A percentile compares a stretch with the other conserved stretches of the same genome.
phyloP scores from a whole-genome alignment of 371 early-diverging fungal species.

The Circinella minor region DNA sequence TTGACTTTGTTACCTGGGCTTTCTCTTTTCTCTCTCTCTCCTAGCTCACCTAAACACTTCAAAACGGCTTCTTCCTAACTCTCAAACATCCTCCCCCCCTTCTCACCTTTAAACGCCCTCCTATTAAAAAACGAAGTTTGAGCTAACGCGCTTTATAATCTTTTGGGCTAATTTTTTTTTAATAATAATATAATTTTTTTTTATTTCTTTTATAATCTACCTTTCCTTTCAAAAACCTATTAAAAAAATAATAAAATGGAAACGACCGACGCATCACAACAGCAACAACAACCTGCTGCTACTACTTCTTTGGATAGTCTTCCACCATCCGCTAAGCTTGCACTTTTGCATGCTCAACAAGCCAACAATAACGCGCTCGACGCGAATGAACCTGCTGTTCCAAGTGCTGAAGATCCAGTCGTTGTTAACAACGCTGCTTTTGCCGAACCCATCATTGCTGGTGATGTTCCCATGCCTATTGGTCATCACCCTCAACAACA shows the following conservation, averaged over 20 bases:
- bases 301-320: conserved; percentile 37
- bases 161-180: neutral
- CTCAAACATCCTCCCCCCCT: neutral
- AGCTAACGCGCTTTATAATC: neutral
- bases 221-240: neutral
- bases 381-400: conserved; percentile 38
- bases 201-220: neutral
- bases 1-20: neutral
- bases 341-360: conserved; percentile 52
- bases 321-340: conserved; percentile 54
- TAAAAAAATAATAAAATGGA: neutral
- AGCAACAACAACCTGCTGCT: neutral
- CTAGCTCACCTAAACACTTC: neutral
- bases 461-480: conserved; percentile 50
- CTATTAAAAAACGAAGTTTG: neutral
- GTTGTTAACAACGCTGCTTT: conserved; percentile 37
- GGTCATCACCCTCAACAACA: conserved; percentile 28
- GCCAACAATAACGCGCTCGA: conserved; percentile 14
- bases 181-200: neutral
- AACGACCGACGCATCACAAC: conserved; percentile 1
- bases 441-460: conserved; percentile 52
- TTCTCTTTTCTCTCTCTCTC: neutral
- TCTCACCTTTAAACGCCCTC: no score
- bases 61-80: neutral
- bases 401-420: conserved; percentile 51